phyloP scores from a whole-genome alignment of 164 flowering plant genomes.

The Aristolochia contorta region DNA sequence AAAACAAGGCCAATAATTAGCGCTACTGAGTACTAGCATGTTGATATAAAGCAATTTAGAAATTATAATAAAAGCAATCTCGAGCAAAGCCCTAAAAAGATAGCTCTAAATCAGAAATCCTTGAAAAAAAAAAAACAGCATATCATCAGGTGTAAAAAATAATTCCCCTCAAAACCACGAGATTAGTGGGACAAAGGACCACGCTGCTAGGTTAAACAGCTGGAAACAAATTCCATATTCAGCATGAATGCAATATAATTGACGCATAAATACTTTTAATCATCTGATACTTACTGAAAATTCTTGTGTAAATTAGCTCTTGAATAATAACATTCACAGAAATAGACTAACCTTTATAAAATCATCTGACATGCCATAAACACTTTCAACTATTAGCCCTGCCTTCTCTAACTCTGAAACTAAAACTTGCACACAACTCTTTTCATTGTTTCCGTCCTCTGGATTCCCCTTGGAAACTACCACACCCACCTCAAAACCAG shows the following conservation, averaged over 20 bases:
- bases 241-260: neutral
- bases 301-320: neutral
- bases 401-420: conserved; percentile 47
- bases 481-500: conserved; percentile 60
- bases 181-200: neutral
- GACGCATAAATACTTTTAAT: neutral
- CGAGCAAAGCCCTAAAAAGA: no score
- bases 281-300: no score
- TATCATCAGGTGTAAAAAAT: no score
- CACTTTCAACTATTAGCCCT: conserved; percentile 63
- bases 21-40: no score
- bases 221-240: neutral
- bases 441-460: conserved; percentile 18
- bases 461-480: conserved; percentile 47
- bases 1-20: no score
- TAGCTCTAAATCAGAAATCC: no score
- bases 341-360: conserved; percentile 59
- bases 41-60: no score
- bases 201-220: neutral
- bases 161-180: neutral
- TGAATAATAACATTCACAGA: neutral
- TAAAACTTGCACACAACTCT: conserved; percentile 57
- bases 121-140: no score
- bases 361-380: conserved; percentile 57
- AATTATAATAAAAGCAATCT: no score